Evolutionary conservation across 139 green algal genomes (phyloP), one percentile per base, ranked within the genome.

Genomic region (Chlamydomonas incerta): DNA sequence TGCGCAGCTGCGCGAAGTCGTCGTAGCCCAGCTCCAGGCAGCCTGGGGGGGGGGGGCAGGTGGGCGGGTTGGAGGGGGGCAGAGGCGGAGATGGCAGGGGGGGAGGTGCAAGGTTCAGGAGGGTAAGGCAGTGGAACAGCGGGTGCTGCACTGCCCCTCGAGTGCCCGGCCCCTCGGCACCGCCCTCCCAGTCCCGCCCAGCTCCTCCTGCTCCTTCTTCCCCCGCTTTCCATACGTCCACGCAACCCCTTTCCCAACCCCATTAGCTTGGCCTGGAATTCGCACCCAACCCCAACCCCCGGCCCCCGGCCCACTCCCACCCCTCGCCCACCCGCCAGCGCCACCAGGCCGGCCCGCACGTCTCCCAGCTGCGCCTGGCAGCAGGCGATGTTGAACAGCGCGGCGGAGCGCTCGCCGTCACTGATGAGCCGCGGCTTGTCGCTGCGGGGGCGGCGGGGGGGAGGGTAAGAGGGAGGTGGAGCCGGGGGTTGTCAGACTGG

Each of bases 351-450:
- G 28, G 83, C 91, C 23, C 92, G 91, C 17, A 80, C 70, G 47
- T 96, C 89, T 3, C 91, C 86, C 66, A 96, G 83, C 72, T 86
- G 74, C 21, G 89, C 88, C 77, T 96, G 91, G 86, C 94, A 97
- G 88, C 95, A 98, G 0, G 95, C 95, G 37, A 97, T 96, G 89
- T 98, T 98, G 91, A 95, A 98, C 47, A 97, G 88, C 10, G 92
- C 91, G 3, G 95, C 90, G 62, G 92, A 93, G 69, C 93, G 93
- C 87, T 98, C 95, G 21, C 92, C 91, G 57, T 95, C 87, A 58
- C 88, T 94, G 58, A 94, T 88, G n/a, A 89, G 55, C 24, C 74
- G 81, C 0, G 95, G 95, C 89, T 98, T 98, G 90, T 98, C 94
- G 80, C 95, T 95, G 88, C 35, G 33, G 5, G 33, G 29, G 8